These are phyloP conservation scores for Fusarium udum DNA, from an alignment of 2,329 filamentous ascomycete species.

Conservation along the genomic window DNA sequence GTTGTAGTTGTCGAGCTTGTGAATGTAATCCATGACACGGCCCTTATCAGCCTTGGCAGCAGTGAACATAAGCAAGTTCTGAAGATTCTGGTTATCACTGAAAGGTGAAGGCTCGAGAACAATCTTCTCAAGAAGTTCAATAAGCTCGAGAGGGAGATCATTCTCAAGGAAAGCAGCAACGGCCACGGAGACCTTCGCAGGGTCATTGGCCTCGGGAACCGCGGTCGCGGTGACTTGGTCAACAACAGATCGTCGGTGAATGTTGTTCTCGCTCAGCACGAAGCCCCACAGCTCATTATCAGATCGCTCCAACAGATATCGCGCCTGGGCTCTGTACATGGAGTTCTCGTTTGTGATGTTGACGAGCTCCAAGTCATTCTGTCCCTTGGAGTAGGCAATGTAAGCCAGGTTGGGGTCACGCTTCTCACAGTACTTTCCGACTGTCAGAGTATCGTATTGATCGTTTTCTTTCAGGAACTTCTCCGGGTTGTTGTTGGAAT, in stretches of 20 bases:
- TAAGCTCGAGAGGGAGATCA: constrained; percentile 91
- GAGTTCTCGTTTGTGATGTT: constrained; percentile 98
- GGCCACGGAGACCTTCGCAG: constrained; percentile 92
- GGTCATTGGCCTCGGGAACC: constrained; percentile 90
- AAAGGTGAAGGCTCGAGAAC: constrained; percentile 99
- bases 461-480: constrained; percentile 98
- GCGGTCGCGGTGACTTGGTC: constrained; percentile 97
- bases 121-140: constrained; percentile 98
- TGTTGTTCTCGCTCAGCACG: constrained; percentile 94
- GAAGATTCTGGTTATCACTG: constrained; percentile 95
- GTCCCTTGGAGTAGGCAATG: constrained; percentile 94
- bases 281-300: constrained; percentile 94
- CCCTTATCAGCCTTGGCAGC: constrained; percentile 96
- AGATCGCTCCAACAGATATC: constrained; percentile 90
- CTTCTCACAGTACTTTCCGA: constrained; percentile 99
- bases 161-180: constrained; percentile 92
- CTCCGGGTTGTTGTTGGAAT: constrained; percentile 97
- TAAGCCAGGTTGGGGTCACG: constrained; percentile 94
- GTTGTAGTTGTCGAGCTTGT: constrained; percentile 87
- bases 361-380: constrained; percentile 96
- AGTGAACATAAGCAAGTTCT: constrained; percentile 96
- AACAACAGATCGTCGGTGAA: constrained; percentile 90
- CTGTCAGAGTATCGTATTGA: constrained; percentile 88
- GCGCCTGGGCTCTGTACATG: constrained; percentile 99
- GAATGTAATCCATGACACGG: constrained; percentile 95